Conservation (phyloP, 169 alveolate species). For the Plasmodium malariae region DNA sequence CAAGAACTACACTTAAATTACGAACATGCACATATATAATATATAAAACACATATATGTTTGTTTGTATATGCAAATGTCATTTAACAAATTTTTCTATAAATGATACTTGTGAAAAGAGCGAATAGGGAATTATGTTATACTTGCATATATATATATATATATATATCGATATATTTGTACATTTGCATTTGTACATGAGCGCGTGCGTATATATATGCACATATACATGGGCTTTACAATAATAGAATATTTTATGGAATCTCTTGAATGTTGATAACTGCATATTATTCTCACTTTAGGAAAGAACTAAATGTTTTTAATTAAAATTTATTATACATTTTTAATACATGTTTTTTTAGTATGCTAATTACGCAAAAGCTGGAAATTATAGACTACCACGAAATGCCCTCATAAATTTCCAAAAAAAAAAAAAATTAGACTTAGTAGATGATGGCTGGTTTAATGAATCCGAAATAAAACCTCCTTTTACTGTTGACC, state of each 20-base stretch:
- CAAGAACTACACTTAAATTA: neutral
- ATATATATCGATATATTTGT: too few species aligned
- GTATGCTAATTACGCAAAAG: conserved; percentile 79
- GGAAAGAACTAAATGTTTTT: too few species aligned
- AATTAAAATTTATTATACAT: neutral
- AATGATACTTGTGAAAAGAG: too few species aligned
- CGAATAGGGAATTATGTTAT: too few species aligned
- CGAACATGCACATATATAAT: neutral
- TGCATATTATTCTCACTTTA: neutral
- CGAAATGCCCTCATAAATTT: conserved; percentile 67
- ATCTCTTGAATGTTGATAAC: too few species aligned
- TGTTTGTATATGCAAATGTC: too few species aligned
- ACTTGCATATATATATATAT: too few species aligned
- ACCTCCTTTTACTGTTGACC: conserved; percentile 81
- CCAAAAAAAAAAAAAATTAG: conserved; percentile 81
- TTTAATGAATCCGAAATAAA: conserved; percentile 79
- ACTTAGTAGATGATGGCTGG: conserved; percentile 83
- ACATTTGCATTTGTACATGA: neutral
- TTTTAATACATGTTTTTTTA: conserved; percentile 20
- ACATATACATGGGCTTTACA: neutral
- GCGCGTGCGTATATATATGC: conserved; percentile 9
- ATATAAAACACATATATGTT: too few species aligned
- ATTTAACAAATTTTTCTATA: too few species aligned
- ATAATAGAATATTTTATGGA: too few species aligned
- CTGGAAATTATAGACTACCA: conserved; percentile 42